Conservation (phyloP, 768 basidiomycete genomes). For the Mycena vulgaris region DNA sequence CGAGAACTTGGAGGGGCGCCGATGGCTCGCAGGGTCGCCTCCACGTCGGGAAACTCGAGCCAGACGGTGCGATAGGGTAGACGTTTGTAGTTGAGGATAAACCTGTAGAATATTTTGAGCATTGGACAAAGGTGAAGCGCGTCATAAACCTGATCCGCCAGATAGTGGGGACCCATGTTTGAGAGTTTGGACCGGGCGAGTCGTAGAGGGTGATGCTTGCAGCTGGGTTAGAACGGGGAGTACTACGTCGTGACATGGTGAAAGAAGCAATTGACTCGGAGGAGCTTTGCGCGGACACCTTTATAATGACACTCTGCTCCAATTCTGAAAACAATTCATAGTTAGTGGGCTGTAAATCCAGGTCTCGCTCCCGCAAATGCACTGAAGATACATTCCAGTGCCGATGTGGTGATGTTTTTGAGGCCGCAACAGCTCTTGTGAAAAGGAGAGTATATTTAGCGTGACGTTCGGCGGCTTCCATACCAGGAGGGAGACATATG, state of each 20-base stretch:
- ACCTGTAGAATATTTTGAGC: background rate
- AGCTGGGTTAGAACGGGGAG: background rate
- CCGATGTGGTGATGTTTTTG: background rate
- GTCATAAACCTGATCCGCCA: slow-evolving; percentile 72
- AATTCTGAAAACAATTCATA: background rate
- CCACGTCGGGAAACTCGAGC: slow-evolving; percentile 81
- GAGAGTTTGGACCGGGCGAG: slow-evolving; percentile 69
- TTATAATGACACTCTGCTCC: background rate
- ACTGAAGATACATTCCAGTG: background rate
- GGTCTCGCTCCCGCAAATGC: background rate
- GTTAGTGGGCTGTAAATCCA: background rate
- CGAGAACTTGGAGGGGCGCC: slow-evolving; percentile 71
- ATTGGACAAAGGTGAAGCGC: background rate
- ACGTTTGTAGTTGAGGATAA: slow-evolving; percentile 77
- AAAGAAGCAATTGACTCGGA: slow-evolving; percentile 11
- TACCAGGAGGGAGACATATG: background rate
- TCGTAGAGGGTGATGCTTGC: slow-evolving; percentile 77
- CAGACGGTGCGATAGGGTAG: slow-evolving; percentile 79
- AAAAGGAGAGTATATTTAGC: background rate
- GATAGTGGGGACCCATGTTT: slow-evolving; percentile 80
- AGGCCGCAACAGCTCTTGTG: background rate
- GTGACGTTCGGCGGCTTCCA: background rate
- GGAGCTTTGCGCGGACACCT: background rate
- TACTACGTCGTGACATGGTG: background rate
- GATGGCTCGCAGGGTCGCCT: slow-evolving; percentile 69